Evolutionary conservation across 345 rosid genomes (phyloP).

Genomic region (Euphorbia lathyris): DNA sequence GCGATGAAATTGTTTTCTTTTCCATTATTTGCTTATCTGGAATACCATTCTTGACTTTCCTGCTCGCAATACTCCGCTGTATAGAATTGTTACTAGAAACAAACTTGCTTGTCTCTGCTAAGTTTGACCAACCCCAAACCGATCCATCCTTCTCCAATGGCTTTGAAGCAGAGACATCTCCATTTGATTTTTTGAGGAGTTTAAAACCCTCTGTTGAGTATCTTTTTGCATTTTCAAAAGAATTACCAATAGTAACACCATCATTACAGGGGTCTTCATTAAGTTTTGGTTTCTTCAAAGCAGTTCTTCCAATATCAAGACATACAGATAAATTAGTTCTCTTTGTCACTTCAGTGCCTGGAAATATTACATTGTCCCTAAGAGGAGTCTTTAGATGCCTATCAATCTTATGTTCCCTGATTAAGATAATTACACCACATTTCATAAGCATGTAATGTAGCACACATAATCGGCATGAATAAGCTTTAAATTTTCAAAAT

Average conservation of each 20-base stretch:
- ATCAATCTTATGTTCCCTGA: constrained; percentile 55
- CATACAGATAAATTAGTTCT: constrained; percentile 19
- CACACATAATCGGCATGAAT: background rate
- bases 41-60: constrained; percentile 16
- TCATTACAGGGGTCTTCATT: background rate
- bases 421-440: constrained; percentile 10
- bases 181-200: constrained; percentile 19
- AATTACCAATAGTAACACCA: constrained; percentile 10
- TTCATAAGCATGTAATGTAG: background rate
- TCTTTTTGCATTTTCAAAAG: constrained; percentile 8
- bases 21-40: constrained; percentile 9
- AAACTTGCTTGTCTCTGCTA: constrained; percentile 15
- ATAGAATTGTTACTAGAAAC: constrained; percentile 8
- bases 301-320: constrained; percentile 14
- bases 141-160: constrained; percentile 9
- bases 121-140: constrained; percentile 2
- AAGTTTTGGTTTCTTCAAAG: constrained; percentile 21
- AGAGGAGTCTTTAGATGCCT: constrained; percentile 41
- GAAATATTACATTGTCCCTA: constrained; percentile 65
- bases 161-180: constrained; percentile 14
- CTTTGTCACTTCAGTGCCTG: constrained; percentile 30
- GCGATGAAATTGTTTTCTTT: constrained; percentile 10
- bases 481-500: background rate
- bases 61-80: constrained; percentile 2
- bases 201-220: constrained; percentile 4